Base-by-base conservation (phyloP, 495 filamentous ascomycete genomes). In the Penicillium crystallinum region DNA sequence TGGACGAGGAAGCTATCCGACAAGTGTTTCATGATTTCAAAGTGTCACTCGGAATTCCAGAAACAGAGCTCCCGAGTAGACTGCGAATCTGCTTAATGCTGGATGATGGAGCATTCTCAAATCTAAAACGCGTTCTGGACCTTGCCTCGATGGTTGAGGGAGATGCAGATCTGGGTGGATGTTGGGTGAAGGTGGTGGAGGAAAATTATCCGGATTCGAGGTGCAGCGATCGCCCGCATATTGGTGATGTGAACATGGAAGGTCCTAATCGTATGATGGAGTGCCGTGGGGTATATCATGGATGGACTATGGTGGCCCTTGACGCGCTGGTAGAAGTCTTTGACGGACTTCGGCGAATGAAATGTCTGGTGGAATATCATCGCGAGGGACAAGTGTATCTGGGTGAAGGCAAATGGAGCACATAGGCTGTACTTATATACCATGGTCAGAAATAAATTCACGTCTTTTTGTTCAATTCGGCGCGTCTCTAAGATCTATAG, bases 171-270 rank as follows among this genome's bases (percentile, higher is more conserved):
- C 18, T 59, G 14, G 45, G 34, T 4, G 22, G 39, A 27, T 63
- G 61, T 42, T 65, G 57, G 47, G 57, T 70, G 2, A 68, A 64
- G 33, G 47, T 66, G n/a, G 39, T 70, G 21, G 67, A 70, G 50
- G 63, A 70, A 30, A 70, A 68, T 49, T 70, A 63, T 21, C 67
- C 65, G 4, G 65, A 66, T 50, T 40, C 46, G 18, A 42, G 53
- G 15, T 55, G 57, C 15, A 47, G 37, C 9, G 56, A 63, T 21
- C 49, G 40, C 27, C 55, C 53, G 5, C 55, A 49, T 14, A 8
- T 56, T 9, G 14, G 25, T 9, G 17, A 25, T 6, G 9, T 38
- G 2, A 36, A 46, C 27, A 31, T 34, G 11, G 37, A 27, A 29
- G 35, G 42, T 8, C 6, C 39, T 35, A n/a, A 50, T 38, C 23